Evolutionary conservation across 805 yeast species (phyloP), one percentile per base, ranked within the genome.

Genomic region (Myxozyma lipomycoides): DNA sequence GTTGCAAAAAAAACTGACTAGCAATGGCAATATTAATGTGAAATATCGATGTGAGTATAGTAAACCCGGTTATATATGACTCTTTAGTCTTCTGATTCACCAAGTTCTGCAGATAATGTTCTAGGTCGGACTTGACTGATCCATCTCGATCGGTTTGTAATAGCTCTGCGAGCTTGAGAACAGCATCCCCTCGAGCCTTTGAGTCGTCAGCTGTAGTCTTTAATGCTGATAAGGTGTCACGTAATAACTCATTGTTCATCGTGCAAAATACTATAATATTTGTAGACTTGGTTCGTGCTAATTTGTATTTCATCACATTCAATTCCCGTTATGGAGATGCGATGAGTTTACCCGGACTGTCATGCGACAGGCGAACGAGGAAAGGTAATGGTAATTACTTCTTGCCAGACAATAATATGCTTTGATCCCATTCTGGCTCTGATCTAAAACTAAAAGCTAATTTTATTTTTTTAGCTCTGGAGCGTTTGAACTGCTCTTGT

Each of bases 21-120:
- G 62, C 70, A 12, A 62, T 38, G 21, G 35, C 51, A 1, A 63
- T 60, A 45, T 66, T 55, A 21, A 65, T 44, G 28, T 64, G 68
- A 40, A 61, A 62, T n/a, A 60, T 51, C 21, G 62, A 45, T 0
- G 61, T 50, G 15, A 67, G 45, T 10, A 61, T 55, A 3, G 65
- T 55, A 49, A 65, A 67, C 10, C 63, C 69, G 32, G 43, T 42
- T 12, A 48, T 45, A 19, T 56, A 46, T 3, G 61, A 51, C 12
- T 46, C 46, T 23, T 36, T 19, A 2, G 56, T 25, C 32, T 52
- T 58, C 28, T 56, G 24, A 21, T 26, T 15, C 9, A 50, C 30
- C 2, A 44, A 41, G 22, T 17, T 17, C 24, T 24, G 21, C 7
- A 53, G 36, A 12, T 37, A 34, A 10, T 18, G 4, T 32, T 46